Base-by-base conservation (phyloP, 441 rosid genomes). In the Gossypium gossypioides region DNA sequence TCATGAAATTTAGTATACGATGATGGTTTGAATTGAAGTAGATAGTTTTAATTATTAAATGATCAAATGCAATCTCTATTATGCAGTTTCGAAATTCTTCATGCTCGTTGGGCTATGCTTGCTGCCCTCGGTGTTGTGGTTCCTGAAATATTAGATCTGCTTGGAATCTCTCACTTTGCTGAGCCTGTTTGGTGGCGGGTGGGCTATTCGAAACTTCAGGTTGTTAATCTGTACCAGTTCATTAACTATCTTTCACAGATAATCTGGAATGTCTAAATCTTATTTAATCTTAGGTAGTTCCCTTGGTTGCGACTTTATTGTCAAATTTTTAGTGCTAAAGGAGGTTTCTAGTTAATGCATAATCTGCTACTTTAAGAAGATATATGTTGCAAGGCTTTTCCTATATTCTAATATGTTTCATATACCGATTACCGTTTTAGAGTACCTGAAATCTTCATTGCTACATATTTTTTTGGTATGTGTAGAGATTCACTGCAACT, bases 71-170 rank as follows among this genome's bases (percentile, higher is more conserved):
- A n/a, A 60, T 6, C 58, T 67, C 68, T 51, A 42, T 76, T 52
- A 8, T 73, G 83, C 89, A 94, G 97, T 84, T 91, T 91, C 66
- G 93, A 94, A 77, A 89, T 90, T 86, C 87, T 90, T 60, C 98
- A 93, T 79, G 96, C 96, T 71, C 93, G 96, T 42, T 93, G 98
- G 98, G 98, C 93, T 50, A 91, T 93, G 98, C 95, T 90, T 81
- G 97, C 92, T 57, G 86, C 97, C 27, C 86, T 91, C 24, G 97
- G 98, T 75, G 93, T 88, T 82, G 72, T 94, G n/a, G 74, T 91
- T 76, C 97, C 97, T 5, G 96, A 91, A 83, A 79, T 86, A 63
- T 80, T 91, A 18, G 90, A 90, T 80, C 80, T 86, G 34, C 40
- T 84, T 0, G 95, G 96, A 69, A 76, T 88, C 74, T 88, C 88